Base-by-base conservation (phyloP, 257 asterid species). In the Agastache rugosa region DNA sequence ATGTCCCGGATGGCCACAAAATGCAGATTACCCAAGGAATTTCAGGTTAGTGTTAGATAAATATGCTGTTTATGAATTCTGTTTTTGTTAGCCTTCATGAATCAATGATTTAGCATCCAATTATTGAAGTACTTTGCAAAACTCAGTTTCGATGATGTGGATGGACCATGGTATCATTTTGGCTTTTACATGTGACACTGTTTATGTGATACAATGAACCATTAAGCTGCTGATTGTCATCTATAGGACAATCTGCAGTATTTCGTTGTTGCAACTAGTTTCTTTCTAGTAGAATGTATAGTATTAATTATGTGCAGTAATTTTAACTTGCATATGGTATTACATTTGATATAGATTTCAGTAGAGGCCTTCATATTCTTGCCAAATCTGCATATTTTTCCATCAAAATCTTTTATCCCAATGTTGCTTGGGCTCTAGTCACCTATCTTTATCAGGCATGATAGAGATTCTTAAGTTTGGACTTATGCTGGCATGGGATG, bases 1-100 rank as follows among this genome's bases (percentile, higher is more conserved):
- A 92, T 67, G 98, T 95, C 79, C 93, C 98, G 17, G 96, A 92
- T 88, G 97, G 96, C 81, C 85, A 92, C 86, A 90, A 74, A 78
- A 72, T 95, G 96, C 81, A 77, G 75, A 82, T 95, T 41, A 85
- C 96, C 54, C 75, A 89, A 34, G 96, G 96, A 77, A 62, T 73
- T 75, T 84, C 97, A 87, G 99, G 99, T 95, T 72, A 63, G 35
- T 61, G 19, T 45, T 68, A 19, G 47, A 42, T 76, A 54, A 44
- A 58, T 34, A 35, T 41, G 61, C 71, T 35, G 61, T 61, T 35
- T 47, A 14, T 55, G 47, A 69, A 44, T 67, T 71, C 72, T 20
- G 25, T 45, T 76, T 67, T 63, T 41, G 61, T 48, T 29, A 15
- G 20, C 51, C 72, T 75, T 75, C 58, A 53, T 55, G 15, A 44